Conservation (phyloP, 257 asterid genomes). For the Lycium ferocissimum region DNA sequence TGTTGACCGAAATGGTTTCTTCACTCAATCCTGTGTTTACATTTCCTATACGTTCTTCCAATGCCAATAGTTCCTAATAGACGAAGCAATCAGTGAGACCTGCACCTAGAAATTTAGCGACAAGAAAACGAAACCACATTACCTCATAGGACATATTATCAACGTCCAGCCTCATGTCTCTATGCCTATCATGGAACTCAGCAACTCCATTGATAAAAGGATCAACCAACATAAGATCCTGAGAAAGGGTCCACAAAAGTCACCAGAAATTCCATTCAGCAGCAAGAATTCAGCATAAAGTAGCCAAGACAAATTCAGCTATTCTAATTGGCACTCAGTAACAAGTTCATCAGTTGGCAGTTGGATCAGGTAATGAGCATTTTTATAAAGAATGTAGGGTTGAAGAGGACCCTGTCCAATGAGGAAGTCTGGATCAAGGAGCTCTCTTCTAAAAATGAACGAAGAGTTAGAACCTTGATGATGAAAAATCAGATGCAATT, state of each 20-base stretch:
- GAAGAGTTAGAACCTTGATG: not conserved
- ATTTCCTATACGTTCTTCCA: slow-evolving; percentile 90
- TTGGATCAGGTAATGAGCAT: slow-evolving; percentile 23
- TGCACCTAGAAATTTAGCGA: not conserved
- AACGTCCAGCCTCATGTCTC: slow-evolving; percentile 95
- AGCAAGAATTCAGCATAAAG: slow-evolving; percentile 13
- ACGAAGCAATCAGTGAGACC: not conserved
- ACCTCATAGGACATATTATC: slow-evolving; percentile 98
- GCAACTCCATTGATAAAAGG: slow-evolving; percentile 65
- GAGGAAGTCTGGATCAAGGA: not conserved
- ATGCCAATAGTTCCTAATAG: slow-evolving; percentile 76
- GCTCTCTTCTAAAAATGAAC: not conserved
- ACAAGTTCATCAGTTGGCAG: not conserved
- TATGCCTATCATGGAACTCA: slow-evolving; percentile 84
- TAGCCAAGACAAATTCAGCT: slow-evolving; percentile 7
- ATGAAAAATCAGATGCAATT: not conserved
- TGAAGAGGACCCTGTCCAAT: slow-evolving; percentile 6
- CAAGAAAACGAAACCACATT: slow-evolving; percentile 29
- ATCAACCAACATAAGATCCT: slow-evolving; percentile 76
- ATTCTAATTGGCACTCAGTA: not conserved
- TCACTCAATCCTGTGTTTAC: slow-evolving; percentile 83
- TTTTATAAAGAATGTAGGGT: not conserved
- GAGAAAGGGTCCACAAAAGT: slow-evolving; percentile 29
- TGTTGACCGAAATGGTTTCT: slow-evolving; percentile 51
- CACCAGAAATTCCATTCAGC: not conserved